A percentile compares a stretch with the other conserved stretches of the same genome.
Conservation (phyloP, 176 grass and related monocot species). For the Cenchrus fungigraminus region DNA sequence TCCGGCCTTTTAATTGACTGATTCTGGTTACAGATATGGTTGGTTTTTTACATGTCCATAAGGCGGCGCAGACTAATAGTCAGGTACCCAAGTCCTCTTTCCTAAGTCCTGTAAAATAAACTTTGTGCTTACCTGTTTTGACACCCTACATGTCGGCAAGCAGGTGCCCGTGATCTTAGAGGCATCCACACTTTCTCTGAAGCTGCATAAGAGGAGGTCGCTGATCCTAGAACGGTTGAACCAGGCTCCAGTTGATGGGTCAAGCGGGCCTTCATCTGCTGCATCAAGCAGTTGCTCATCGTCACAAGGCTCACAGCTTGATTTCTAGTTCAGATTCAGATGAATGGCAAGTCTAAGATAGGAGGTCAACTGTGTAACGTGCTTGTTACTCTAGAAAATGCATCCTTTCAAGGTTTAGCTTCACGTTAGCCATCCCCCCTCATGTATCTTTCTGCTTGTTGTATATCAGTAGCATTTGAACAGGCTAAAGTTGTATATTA, state of each 20-base stretch:
- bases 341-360: not conserved
- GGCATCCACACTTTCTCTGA: slow-evolving; percentile 79
- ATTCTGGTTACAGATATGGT: slow-evolving; percentile 79
- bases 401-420: not conserved
- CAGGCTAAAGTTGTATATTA: slow-evolving; percentile 8
- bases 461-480: not conserved
- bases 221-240: slow-evolving; percentile 85
- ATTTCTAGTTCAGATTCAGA: slow-evolving; percentile 50
- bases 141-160: slow-evolving; percentile 8
- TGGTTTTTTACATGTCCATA: slow-evolving; percentile 92
- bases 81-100: slow-evolving; percentile 61
- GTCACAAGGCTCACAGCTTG: slow-evolving; percentile 67
- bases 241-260: slow-evolving; percentile 86
- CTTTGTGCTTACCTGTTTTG: not conserved
- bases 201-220: slow-evolving; percentile 76
- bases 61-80: slow-evolving; percentile 79
- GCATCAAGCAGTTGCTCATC: slow-evolving; percentile 70
- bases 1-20: not conserved
- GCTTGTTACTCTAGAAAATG: not conserved
- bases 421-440: not conserved
- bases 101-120: not conserved
- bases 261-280: slow-evolving; percentile 64
- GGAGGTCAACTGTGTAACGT: not conserved
- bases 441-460: slow-evolving; percentile 13
- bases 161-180: slow-evolving; percentile 93